phyloP scores from a whole-genome alignment of 495 filamentous ascomycete species.

The Hypoxylon subgilvum region DNA sequence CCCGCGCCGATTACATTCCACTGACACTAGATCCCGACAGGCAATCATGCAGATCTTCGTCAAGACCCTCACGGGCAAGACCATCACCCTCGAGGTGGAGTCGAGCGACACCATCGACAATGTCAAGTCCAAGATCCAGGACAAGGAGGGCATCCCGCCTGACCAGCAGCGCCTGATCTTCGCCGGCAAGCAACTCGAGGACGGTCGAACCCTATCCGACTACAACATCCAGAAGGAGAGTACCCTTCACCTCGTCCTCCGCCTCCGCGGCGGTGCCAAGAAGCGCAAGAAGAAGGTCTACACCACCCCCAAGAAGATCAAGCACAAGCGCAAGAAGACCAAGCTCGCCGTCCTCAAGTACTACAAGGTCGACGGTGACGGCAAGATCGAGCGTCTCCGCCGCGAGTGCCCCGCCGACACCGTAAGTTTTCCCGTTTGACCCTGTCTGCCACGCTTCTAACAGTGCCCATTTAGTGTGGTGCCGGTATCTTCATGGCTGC shows the following conservation, averaged over 20 bases:
- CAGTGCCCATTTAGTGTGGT: constrained; percentile 71
- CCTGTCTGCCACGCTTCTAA: constrained; percentile 30
- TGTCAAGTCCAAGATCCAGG: constrained; percentile 93
- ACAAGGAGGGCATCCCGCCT: constrained; percentile 99
- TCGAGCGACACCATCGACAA: constrained; percentile 99
- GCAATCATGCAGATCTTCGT: constrained; percentile 99
- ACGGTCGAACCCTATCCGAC: constrained; percentile 97
- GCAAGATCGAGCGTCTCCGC: constrained; percentile 99
- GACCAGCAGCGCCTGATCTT: constrained; percentile 99
- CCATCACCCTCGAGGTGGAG: constrained; percentile 99
- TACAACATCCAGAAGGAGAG: constrained; percentile 99
- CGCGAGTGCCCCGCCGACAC: constrained; percentile 93
- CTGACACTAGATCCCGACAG: constrained; percentile 36
- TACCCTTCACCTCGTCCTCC: constrained; percentile 96
- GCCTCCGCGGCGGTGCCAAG: constrained; percentile 96
- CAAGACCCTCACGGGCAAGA: constrained; percentile 99
- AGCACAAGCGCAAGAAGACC: constrained; percentile 99
- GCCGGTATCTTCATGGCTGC: constrained; percentile 99
- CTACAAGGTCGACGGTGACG: constrained; percentile 99
- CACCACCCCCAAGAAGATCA: constrained; percentile 99
- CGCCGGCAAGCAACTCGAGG: constrained; percentile 99
- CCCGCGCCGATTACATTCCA: too few relatives aligned
- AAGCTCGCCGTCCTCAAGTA: constrained; percentile 99
- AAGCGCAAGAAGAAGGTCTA: constrained; percentile 99
- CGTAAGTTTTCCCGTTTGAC: constrained; percentile 61